phyloP scores from a whole-genome alignment of 2,329 filamentous ascomycete genomes.

The Fusarium citri region DNA sequence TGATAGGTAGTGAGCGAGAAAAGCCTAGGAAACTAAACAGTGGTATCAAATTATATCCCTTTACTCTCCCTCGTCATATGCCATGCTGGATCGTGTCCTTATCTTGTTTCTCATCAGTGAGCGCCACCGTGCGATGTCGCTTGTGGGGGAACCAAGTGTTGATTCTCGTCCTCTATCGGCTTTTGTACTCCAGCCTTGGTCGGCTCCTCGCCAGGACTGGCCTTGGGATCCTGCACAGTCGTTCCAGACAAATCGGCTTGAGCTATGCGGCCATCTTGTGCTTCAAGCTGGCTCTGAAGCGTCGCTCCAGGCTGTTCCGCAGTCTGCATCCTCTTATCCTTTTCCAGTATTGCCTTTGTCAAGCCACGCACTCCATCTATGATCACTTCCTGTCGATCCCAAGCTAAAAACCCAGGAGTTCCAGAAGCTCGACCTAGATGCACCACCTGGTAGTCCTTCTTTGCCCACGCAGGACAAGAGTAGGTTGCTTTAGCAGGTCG shows the following conservation, averaged over 20 bases:
- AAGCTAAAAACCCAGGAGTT: conserved; percentile 58
- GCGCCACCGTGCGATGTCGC: conserved; percentile 11
- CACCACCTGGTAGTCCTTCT: conserved; percentile 57
- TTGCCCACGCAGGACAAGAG: conserved; percentile 63
- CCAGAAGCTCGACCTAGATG: conserved; percentile 55
- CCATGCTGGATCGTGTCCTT: background rate
- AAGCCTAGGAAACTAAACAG: background rate
- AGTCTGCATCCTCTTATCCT: conserved; percentile 54
- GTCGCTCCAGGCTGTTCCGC: conserved; percentile 42
- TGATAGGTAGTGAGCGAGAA: conserved; percentile 16
- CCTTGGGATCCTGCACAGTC: conserved; percentile 40
- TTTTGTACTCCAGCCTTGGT: conserved; percentile 24
- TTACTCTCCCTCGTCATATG: background rate
- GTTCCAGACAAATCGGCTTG: conserved; percentile 46
- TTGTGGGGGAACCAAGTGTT: conserved; percentile 26
- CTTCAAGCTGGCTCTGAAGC: conserved; percentile 52
- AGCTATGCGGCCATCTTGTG: conserved; percentile 31
- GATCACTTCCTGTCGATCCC: conserved; percentile 62
- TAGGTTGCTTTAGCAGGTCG: conserved; percentile 50
- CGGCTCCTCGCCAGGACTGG: conserved; percentile 7
- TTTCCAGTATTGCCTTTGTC: conserved; percentile 53
- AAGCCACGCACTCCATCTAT: conserved; percentile 56
- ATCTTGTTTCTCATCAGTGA: background rate
- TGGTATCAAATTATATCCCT: conserved; percentile 29
- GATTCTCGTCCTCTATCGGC: conserved; percentile 13